These are phyloP conservation scores for Ustulina deusta DNA, from an alignment of 2,329 filamentous ascomycete genomes.

Conservation along the genomic window DNA sequence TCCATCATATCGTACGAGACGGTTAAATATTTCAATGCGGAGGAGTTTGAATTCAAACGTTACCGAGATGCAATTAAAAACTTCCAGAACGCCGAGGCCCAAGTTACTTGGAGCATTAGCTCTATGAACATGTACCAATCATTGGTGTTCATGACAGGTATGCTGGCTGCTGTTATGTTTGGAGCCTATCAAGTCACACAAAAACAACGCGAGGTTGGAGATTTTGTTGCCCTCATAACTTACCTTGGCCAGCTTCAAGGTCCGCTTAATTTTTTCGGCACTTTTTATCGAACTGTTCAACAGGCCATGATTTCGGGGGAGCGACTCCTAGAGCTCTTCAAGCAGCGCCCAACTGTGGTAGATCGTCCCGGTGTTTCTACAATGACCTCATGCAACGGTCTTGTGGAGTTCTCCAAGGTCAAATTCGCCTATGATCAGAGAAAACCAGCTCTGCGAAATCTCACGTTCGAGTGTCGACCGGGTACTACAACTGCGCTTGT, in stretches of 20 bases:
- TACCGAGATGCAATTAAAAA: conserved; percentile 77
- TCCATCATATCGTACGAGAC: conserved; percentile 99
- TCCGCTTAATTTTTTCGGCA: conserved; percentile 89
- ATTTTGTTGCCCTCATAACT: conserved; percentile 79
- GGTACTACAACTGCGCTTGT: conserved; percentile 97
- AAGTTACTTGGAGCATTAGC: conserved; percentile 80
- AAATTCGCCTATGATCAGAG: conserved; percentile 90
- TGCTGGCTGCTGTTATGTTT: conserved; percentile 78
- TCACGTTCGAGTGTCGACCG: conserved; percentile 86
- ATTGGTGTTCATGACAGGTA: conserved; percentile 80
- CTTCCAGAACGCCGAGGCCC: conserved; percentile 80
- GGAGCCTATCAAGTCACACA: conserved; percentile 81
- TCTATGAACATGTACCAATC: conserved; percentile 86
- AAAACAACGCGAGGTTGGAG: conserved; percentile 72
- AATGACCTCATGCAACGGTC: conserved; percentile 78
- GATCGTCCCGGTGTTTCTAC: conserved; percentile 75
- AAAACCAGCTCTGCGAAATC: conserved; percentile 83
- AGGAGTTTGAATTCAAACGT: conserved; percentile 80
- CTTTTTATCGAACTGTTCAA: conserved; percentile 95
- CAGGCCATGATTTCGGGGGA: conserved; percentile 98
- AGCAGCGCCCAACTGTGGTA: conserved; percentile 91
- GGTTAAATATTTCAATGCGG: conserved; percentile 90
- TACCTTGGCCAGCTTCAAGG: conserved; percentile 85
- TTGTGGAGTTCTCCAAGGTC: conserved; percentile 88
- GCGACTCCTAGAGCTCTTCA: conserved; percentile 93